Percentiles rank a stretch among this genome's conserved stretches.
phyloP scores from a whole-genome alignment of 2,329 filamentous ascomycete species.

The Neofusicoccum sp. region DNA sequence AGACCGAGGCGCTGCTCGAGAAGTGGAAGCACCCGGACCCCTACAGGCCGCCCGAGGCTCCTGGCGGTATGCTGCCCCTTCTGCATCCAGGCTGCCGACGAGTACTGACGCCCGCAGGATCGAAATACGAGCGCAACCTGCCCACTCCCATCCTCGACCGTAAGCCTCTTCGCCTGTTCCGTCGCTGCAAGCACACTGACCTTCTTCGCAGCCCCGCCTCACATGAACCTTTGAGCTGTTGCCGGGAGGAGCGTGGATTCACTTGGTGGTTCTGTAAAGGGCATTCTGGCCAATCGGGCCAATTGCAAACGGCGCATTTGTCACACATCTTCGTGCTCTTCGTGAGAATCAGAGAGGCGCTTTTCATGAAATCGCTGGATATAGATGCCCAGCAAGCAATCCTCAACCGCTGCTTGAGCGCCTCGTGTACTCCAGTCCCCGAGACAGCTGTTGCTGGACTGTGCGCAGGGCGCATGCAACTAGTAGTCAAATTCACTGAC shows the following conservation, averaged over 20 bases:
- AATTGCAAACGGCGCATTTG: constrained; percentile 10
- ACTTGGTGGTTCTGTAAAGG: neutral
- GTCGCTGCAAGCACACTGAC: neutral
- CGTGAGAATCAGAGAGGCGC: neutral
- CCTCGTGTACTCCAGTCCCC: too few relatives aligned
- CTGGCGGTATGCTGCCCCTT: constrained; percentile 66
- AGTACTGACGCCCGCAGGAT: constrained; percentile 56
- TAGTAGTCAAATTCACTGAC: too few relatives aligned
- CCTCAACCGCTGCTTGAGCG: neutral
- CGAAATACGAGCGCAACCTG: constrained; percentile 94
- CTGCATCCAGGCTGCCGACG: constrained; percentile 22
- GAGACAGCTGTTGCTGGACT: too few relatives aligned
- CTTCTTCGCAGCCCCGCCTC: constrained; percentile 5
- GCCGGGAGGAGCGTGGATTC: neutral
- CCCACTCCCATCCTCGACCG: constrained; percentile 75
- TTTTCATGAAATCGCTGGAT: neutral
- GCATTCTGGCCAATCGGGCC: neutral
- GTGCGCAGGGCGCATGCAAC: too few relatives aligned
- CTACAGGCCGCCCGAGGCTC: constrained; percentile 83
- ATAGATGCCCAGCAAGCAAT: neutral
- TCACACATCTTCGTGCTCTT: neutral
- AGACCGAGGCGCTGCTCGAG: constrained; percentile 83
- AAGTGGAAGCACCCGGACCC: constrained; percentile 98
- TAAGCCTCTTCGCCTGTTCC: constrained; percentile 51
- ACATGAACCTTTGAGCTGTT: constrained; percentile 14